phyloP scores from a whole-genome alignment of 495 filamentous ascomycete species.

The Stereocaulon alpinum region DNA sequence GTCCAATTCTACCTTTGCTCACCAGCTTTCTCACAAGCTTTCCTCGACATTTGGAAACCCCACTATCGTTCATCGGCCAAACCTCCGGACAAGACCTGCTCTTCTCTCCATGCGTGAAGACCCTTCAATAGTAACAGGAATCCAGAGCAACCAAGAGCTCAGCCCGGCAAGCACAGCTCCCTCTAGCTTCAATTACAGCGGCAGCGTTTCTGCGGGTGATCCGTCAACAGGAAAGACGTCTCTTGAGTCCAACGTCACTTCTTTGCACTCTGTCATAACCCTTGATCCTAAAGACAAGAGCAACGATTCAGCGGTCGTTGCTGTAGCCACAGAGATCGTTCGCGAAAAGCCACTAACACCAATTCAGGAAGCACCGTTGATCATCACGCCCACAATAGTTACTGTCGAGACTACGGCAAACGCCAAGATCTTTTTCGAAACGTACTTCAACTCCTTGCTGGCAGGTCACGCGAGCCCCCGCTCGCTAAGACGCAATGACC shows the following conservation, averaged over 20 bases:
- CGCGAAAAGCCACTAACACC: constrained; percentile 16
- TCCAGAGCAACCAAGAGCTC: constrained; percentile 23
- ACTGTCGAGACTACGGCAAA: constrained; percentile 70
- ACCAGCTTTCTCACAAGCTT: constrained; percentile 40
- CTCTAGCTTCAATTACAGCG: constrained; percentile 31
- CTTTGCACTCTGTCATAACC: constrained; percentile 11
- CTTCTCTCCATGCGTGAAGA: constrained; percentile 27
- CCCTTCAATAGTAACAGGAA: neutral
- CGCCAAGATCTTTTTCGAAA: constrained; percentile 81
- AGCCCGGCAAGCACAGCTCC: constrained; percentile 32
- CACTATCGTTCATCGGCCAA: constrained; percentile 44
- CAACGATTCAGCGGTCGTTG: neutral
- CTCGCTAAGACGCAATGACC: constrained; percentile 51
- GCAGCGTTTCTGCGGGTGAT: constrained; percentile 25
- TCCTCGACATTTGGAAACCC: constrained; percentile 41
- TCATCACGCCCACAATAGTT: constrained; percentile 48
- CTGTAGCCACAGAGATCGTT: neutral
- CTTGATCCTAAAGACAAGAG: neutral
- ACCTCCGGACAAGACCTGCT: constrained; percentile 35
- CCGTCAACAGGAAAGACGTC: constrained; percentile 35
- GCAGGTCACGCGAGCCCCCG: constrained; percentile 44
- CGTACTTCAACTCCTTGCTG: constrained; percentile 61
- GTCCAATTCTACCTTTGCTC: constrained; percentile 27
- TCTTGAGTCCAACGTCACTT: constrained; percentile 22
- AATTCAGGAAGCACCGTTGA: constrained; percentile 19